These are phyloP conservation scores for Leccinum fibrillosum DNA, from an alignment of 768 basidiomycete genomes.

Conservation along the genomic window DNA sequence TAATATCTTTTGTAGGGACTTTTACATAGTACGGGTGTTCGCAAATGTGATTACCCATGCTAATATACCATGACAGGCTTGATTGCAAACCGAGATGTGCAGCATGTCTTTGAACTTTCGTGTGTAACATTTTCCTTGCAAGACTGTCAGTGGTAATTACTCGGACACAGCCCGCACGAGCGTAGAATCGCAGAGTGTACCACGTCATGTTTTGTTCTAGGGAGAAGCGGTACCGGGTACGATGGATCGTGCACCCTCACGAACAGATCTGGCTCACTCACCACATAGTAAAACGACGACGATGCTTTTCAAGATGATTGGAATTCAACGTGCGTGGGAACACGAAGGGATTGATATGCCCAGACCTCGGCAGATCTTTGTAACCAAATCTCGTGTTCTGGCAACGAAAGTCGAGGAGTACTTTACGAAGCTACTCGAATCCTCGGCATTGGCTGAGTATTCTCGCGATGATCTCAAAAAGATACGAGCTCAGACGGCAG, in stretches of 20 bases:
- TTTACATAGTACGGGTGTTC: constrained; percentile 15
- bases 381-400: constrained; percentile 65
- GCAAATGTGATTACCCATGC: neutral
- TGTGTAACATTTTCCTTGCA: constrained; percentile 2
- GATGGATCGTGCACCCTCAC: neutral
- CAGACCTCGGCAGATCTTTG: constrained; percentile 66
- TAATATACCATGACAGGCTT: constrained; percentile 14
- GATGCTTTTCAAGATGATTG: constrained; percentile 74
- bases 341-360: constrained; percentile 28
- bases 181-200: constrained; percentile 56
- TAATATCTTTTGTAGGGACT: constrained; percentile 20
- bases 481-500: constrained; percentile 19
- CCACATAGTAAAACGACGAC: constrained; percentile 67
- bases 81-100: constrained; percentile 20
- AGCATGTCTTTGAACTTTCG: constrained; percentile 28
- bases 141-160: constrained; percentile 13
- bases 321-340: constrained; percentile 57
- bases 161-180: constrained; percentile 40
- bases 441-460: constrained; percentile 36
- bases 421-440: constrained; percentile 49
- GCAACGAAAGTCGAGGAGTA: constrained; percentile 69
- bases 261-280: neutral
- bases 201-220: constrained; percentile 62
- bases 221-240: constrained; percentile 74
- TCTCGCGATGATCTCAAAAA: constrained; percentile 38